phyloP scores from a whole-genome alignment of 2,329 filamentous ascomycete genomes.

The Hyphodiscus sp. region DNA sequence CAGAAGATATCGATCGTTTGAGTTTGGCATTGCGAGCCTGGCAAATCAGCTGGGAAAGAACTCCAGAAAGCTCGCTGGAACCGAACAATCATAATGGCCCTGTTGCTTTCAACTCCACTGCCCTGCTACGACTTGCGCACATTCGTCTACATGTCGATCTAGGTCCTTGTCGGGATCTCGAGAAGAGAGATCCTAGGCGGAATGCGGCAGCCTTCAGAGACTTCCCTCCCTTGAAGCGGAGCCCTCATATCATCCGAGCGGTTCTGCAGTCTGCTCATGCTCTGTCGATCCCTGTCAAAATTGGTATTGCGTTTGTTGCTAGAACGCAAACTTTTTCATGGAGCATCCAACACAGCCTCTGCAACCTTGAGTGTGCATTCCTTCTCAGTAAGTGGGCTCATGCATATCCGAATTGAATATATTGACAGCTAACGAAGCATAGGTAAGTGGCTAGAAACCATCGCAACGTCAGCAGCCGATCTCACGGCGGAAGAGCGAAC shows the following conservation, averaged over 20 bases:
- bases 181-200: constrained; percentile 55
- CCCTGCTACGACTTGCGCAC: constrained; percentile 53
- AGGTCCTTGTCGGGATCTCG: constrained; percentile 54
- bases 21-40: constrained; percentile 44
- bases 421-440: neutral
- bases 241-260: constrained; percentile 54
- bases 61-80: constrained; percentile 28
- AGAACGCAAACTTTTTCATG: constrained; percentile 54
- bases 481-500: constrained; percentile 34
- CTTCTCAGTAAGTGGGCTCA: constrained; percentile 32
- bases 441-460: constrained; percentile 12
- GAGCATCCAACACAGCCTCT: constrained; percentile 57
- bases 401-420: neutral
- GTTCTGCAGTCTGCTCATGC: constrained; percentile 64
- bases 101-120: constrained; percentile 59
- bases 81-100: constrained; percentile 35
- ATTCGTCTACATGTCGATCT: constrained; percentile 63
- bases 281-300: constrained; percentile 59
- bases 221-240: constrained; percentile 52
- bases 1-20: constrained; percentile 38
- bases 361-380: constrained; percentile 56
- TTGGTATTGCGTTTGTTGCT: constrained; percentile 55
- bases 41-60: constrained; percentile 52
- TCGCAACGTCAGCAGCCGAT: constrained; percentile 1
- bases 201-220: constrained; percentile 56